These are phyloP conservation scores for Raffaelea deltoideospora DNA, from an alignment of 2,329 filamentous ascomycete species.

Conservation along the genomic window DNA sequence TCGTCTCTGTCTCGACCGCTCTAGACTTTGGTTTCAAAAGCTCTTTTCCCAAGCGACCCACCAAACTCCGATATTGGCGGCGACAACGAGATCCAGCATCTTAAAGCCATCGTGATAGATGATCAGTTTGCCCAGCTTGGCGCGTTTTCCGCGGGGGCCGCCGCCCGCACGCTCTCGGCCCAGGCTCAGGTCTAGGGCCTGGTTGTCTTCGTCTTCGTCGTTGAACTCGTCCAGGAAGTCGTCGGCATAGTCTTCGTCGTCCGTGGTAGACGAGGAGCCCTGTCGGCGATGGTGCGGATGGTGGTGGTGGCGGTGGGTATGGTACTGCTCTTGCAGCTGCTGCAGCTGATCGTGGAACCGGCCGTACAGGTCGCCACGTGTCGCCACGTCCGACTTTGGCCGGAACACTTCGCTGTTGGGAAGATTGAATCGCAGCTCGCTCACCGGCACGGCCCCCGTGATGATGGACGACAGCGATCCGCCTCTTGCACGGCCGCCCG, in stretches of 20 bases:
- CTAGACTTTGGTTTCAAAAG: conserved; percentile 14
- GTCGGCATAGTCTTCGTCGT: conserved; percentile 20
- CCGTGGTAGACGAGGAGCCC: not conserved
- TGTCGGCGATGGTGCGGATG: no score
- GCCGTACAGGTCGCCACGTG: conserved; percentile 10
- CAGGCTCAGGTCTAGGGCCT: conserved; percentile 39
- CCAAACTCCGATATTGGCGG: conserved; percentile 85
- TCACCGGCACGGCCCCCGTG: conserved; percentile 38
- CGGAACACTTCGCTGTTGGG: conserved; percentile 40
- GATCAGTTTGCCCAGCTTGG: conserved; percentile 88
- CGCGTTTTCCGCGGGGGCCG: conserved; percentile 69
- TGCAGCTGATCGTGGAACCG: conserved; percentile 26
- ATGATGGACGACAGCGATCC: conserved; percentile 13
- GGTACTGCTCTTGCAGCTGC: conserved; percentile 21
- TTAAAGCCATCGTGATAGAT: conserved; percentile 80
- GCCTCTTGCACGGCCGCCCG: conserved; percentile 9
- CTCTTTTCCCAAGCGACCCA: conserved; percentile 70
- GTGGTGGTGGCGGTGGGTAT: not conserved
- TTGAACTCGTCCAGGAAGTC: conserved; percentile 18
- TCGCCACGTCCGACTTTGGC: not conserved
- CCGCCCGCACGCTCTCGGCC: conserved; percentile 77
- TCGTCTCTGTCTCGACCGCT: not conserved
- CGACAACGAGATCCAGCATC: conserved; percentile 87
- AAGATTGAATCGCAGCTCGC: conserved; percentile 82
- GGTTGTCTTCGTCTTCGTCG: conserved; percentile 21